A percentile compares a stretch with the other conserved stretches of the same genome.
Evolutionary conservation across 2,329 filamentous ascomycete genomes (phyloP).

Genomic region (Fusarium falciforme): DNA sequence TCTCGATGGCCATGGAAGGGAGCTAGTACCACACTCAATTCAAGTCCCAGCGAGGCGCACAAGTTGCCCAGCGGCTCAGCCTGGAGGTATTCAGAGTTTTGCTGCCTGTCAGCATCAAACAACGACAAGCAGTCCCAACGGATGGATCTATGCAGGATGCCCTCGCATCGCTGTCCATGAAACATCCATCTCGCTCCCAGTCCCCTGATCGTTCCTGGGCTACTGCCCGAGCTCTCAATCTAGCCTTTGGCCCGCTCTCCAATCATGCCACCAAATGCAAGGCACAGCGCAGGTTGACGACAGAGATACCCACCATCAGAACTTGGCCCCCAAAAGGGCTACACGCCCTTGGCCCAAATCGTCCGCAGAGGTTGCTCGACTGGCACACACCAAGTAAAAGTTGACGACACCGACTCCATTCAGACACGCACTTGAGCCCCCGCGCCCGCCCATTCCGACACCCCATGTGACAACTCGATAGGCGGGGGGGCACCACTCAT

Average conservation of each 20-base stretch:
- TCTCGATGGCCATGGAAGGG: neutral
- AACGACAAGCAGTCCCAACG: neutral
- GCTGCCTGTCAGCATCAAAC: neutral
- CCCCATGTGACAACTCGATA: constrained; percentile 44
- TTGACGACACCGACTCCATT: constrained; percentile 27
- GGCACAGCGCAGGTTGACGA: constrained; percentile 45
- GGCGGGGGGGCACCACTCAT: constrained; percentile 35
- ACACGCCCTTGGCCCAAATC: constrained; percentile 23
- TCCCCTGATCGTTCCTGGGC: constrained; percentile 41
- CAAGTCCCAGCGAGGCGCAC: neutral
- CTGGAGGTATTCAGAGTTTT: neutral
- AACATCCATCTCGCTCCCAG: constrained; percentile 17
- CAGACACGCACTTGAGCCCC: constrained; percentile 30
- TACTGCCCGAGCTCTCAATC: constrained; percentile 33
- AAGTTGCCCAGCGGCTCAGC: neutral
- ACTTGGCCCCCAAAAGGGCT: constrained; percentile 30
- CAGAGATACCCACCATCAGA: constrained; percentile 36
- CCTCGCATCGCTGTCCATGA: constrained; percentile 19
- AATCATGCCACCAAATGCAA: constrained; percentile 46
- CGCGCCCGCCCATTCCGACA: constrained; percentile 37
- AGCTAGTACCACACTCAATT: constrained; percentile 2
- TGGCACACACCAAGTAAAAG: constrained; percentile 33
- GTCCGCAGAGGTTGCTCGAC: constrained; percentile 15
- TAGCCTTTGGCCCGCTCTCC: constrained; percentile 37
- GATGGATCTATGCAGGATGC: neutral